phyloP scores from a whole-genome alignment of 768 basidiomycete species.

The Rhodocollybia butyracea region DNA sequence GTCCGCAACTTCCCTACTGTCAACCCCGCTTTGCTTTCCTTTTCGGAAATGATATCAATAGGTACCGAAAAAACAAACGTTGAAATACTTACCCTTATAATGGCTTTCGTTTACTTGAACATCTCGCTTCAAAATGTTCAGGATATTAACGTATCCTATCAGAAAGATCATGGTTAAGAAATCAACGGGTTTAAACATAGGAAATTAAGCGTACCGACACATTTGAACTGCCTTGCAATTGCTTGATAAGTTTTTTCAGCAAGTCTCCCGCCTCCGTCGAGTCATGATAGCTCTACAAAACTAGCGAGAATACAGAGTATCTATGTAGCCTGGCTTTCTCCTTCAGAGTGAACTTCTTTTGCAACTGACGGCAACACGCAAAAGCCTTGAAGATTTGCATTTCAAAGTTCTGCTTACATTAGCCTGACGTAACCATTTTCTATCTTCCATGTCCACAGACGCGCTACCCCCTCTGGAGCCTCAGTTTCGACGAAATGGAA shows the following conservation, averaged over 20 bases:
- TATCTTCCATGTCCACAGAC: constrained; percentile 35
- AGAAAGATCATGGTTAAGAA: constrained; percentile 26
- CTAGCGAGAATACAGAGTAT: constrained; percentile 8
- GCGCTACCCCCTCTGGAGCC: constrained; percentile 66
- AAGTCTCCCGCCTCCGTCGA: constrained; percentile 56
- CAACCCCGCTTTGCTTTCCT: constrained; percentile 94
- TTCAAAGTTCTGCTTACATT: too few relatives aligned
- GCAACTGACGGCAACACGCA: too few relatives aligned
- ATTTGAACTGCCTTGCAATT: constrained; percentile 60
- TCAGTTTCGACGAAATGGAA: constrained; percentile 60
- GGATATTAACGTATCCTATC: constrained; percentile 63
- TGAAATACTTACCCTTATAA: constrained; percentile 64
- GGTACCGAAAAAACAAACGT: constrained; percentile 13
- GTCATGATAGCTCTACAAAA: constrained; percentile 29
- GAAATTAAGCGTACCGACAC: not conserved
- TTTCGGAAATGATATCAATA: constrained; percentile 20
- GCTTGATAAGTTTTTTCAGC: constrained; percentile 80
- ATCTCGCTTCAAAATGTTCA: constrained; percentile 62
- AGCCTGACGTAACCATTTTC: not conserved
- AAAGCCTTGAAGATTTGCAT: too few relatives aligned
- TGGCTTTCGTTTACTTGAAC: constrained; percentile 66
- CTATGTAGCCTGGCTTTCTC: not conserved
- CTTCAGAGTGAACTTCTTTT: too few relatives aligned
- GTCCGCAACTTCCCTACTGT: constrained; percentile 86
- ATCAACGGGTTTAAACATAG: constrained; percentile 20